Evolutionary conservation across 129 eudicot species (phyloP), one percentile per base, ranked within the genome.

Genomic region (Helianthus annuus): DNA sequence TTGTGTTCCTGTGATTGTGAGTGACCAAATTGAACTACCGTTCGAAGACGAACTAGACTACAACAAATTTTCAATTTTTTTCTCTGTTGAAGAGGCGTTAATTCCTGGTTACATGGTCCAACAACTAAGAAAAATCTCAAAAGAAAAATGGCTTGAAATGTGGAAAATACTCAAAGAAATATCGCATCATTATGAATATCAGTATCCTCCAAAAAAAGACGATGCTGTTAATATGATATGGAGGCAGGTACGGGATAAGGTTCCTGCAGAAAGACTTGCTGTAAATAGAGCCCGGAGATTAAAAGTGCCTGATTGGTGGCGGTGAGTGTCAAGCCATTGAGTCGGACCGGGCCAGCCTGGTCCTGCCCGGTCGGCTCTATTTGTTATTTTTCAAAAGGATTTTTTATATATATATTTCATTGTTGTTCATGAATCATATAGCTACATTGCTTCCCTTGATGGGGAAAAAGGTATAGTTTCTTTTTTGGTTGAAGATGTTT

Each of bases 291-390:
- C 77, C 65, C 85, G 87, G 73, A 84, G 99, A 86, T 59, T 95
- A 76, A 95, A 90, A 79, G 89, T 95, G 69, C 96, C 97, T 0
- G 99, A 95, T 69, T 95, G 99, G 99, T 95, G 97, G 99, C 69
- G 77, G 11, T 71, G 63, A 77, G 71, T 5, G 17, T 15, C 22
- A 14, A 40, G 40, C 22, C 45, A 70, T 27, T 36, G 54, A 44
- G 42, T 40, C 39, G 12, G 71, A 34, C 27, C 13, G 12, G 5
- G 69, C 14, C 68, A 0, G 66, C 3, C 0, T 8, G 44, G 27
- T 51, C 48, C 14, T 46, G 34, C 42, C 17, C 67, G n/a, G 0
- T 16, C 27, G 58, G 48, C 59, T 46, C 39, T 64, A 7, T 75
- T 38, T 54, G 56, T 60, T 22, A 24, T 42, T 10, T 52, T 64